phyloP scores from a whole-genome alignment of 2,329 filamentous ascomycete genomes.

The Tothia fuscella region DNA sequence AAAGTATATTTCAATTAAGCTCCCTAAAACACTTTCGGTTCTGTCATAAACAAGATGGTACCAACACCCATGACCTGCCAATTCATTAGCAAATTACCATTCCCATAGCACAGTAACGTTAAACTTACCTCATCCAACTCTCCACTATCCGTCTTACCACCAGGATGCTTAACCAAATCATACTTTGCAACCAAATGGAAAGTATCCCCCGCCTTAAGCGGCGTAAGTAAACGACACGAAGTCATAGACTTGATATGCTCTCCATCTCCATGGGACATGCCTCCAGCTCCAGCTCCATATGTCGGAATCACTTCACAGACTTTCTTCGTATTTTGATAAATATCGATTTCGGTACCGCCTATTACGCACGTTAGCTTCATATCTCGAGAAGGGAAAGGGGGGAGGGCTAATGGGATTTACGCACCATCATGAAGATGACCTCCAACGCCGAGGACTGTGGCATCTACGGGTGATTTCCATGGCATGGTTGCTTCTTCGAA shows the following conservation, averaged over 20 bases:
- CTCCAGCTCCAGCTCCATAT: conserved; percentile 1
- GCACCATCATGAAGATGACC: conserved; percentile 6
- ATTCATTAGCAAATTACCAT: background rate
- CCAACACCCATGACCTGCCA: conserved; percentile 4
- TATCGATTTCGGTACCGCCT: background rate
- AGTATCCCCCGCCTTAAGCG: background rate
- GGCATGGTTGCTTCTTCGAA: background rate
- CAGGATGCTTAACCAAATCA: conserved; percentile 1
- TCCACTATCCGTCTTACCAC: background rate
- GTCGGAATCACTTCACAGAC: background rate
- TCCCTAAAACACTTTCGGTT: conserved; percentile 30
- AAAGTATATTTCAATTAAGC: too few relatives aligned
- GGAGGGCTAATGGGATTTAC: too few relatives aligned
- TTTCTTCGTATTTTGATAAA: conserved; percentile 3
- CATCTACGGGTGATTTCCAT: conserved; percentile 1
- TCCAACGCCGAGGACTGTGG: conserved; percentile 1
- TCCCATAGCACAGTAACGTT: background rate
- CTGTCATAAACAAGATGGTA: background rate
- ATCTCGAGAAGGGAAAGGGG: too few relatives aligned
- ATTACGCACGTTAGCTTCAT: too few relatives aligned
- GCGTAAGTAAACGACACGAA: conserved; percentile 4
- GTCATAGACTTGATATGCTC: conserved; percentile 5
- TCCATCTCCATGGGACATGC: conserved; percentile 1
- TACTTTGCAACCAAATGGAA: conserved; percentile 3
- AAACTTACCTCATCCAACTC: background rate